These are phyloP conservation scores for Lentinula detonsa DNA, from an alignment of 768 basidiomycete genomes.

Conservation along the genomic window DNA sequence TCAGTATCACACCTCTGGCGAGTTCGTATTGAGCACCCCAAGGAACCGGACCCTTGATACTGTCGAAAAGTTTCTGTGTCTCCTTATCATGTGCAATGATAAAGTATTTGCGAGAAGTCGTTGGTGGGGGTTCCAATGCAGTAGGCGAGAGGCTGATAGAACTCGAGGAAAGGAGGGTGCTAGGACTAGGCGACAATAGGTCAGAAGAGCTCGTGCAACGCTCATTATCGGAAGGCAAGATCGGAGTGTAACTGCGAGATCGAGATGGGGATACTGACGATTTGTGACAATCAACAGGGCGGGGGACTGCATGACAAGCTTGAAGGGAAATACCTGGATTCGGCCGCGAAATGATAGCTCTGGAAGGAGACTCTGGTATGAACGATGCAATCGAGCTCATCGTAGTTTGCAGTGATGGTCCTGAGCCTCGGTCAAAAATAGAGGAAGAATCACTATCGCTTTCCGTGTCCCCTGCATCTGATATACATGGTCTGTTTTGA, in stretches of 20 bases:
- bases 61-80: conserved; percentile 30
- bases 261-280: not conserved
- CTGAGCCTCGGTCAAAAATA: not conserved
- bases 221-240: not conserved
- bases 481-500: not conserved
- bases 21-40: conserved; percentile 45
- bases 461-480: not conserved
- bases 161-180: not conserved
- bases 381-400: not conserved
- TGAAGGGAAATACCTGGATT: not conserved
- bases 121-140: not conserved
- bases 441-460: not conserved
- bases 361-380: not conserved
- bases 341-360: not conserved
- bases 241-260: not conserved
- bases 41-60: conserved; percentile 19
- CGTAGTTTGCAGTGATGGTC: not conserved
- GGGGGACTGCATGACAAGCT: not conserved
- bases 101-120: not conserved
- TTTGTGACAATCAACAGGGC: not conserved
- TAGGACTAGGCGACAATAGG: not conserved
- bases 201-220: not conserved
- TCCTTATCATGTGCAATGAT: conserved; percentile 30
- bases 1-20: conserved; percentile 32
- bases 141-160: not conserved